These are phyloP conservation scores for Boeremia exigua DNA, from an alignment of 2,329 filamentous ascomycete species.

Conservation along the genomic window DNA sequence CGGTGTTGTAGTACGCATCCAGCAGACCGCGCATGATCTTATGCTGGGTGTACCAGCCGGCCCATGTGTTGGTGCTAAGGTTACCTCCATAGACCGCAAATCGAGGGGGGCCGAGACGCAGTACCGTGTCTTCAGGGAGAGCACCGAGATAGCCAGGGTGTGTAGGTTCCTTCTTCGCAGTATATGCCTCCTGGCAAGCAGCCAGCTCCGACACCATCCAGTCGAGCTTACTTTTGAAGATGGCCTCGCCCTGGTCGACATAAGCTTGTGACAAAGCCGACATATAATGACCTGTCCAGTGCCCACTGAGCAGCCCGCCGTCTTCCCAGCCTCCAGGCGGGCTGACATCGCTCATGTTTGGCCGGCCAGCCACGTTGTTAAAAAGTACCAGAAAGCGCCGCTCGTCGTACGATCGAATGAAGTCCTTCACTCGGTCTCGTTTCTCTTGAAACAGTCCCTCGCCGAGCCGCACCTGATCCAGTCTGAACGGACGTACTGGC, in stretches of 20 bases:
- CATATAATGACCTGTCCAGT: conserved; percentile 9
- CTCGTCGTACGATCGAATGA: conserved; percentile 3
- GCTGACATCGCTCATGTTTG: neutral
- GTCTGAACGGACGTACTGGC: conserved; percentile 2
- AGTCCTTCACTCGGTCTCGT: neutral
- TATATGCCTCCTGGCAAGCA: conserved; percentile 5
- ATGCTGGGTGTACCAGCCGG: conserved; percentile 6
- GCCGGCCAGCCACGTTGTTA: conserved; percentile 1
- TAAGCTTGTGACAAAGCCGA: conserved; percentile 6
- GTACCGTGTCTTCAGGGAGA: conserved; percentile 6
- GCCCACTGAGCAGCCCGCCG: conserved; percentile 4
- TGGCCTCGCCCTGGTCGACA: neutral
- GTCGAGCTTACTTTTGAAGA: conserved; percentile 7
- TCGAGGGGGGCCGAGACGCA: conserved; percentile 4
- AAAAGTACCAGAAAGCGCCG: conserved; percentile 5
- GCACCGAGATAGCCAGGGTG: conserved; percentile 7
- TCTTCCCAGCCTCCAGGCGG: conserved; percentile 7
- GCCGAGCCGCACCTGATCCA: conserved; percentile 4
- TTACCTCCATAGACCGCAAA: conserved; percentile 4
- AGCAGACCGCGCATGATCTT: conserved; percentile 6
- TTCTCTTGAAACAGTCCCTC: conserved; percentile 5
- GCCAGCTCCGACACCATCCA: conserved; percentile 6
- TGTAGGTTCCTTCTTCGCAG: neutral
- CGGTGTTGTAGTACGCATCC: conserved; percentile 5
- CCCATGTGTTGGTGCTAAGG: conserved; percentile 1